These are phyloP conservation scores for Bruguiera sexangula DNA, from an alignment of 345 rosid species.

Conservation along the genomic window DNA sequence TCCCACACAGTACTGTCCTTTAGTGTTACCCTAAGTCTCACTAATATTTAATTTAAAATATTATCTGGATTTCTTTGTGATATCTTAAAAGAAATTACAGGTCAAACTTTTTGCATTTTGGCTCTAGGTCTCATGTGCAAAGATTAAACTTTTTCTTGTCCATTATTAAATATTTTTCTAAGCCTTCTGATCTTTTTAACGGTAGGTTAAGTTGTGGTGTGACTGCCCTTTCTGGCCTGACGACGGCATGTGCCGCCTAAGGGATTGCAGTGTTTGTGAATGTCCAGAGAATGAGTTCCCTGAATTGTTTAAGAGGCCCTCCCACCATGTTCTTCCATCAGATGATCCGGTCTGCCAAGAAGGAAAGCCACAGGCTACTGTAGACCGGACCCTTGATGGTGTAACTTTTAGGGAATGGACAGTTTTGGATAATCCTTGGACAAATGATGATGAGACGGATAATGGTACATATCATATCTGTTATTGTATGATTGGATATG, in stretches of 20 bases:
- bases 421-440: slow-evolving; percentile 93
- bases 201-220: slow-evolving; percentile 91
- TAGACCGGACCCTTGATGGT: slow-evolving; percentile 75
- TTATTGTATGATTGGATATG: slow-evolving; percentile 1
- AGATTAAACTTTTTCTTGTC: not conserved
- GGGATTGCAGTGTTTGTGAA: slow-evolving; percentile 96
- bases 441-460: slow-evolving; percentile 90
- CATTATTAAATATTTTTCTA: not conserved
- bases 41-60: no score
- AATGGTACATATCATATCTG: slow-evolving; percentile 47
- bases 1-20: no score
- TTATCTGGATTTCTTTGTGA: no score
- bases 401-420: slow-evolving; percentile 85
- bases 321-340: slow-evolving; percentile 43
- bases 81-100: no score
- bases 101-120: not conserved
- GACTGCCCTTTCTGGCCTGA: slow-evolving; percentile 99
- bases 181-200: not conserved
- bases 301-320: slow-evolving; percentile 59
- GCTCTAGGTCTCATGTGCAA: not conserved
- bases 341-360: slow-evolving; percentile 84
- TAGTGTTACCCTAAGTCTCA: no score
- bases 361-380: slow-evolving; percentile 86
- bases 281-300: slow-evolving; percentile 96
- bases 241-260: slow-evolving; percentile 88